phyloP scores from a whole-genome alignment of 2,329 filamentous ascomycete species.

The Rhynchosporium secalis region DNA sequence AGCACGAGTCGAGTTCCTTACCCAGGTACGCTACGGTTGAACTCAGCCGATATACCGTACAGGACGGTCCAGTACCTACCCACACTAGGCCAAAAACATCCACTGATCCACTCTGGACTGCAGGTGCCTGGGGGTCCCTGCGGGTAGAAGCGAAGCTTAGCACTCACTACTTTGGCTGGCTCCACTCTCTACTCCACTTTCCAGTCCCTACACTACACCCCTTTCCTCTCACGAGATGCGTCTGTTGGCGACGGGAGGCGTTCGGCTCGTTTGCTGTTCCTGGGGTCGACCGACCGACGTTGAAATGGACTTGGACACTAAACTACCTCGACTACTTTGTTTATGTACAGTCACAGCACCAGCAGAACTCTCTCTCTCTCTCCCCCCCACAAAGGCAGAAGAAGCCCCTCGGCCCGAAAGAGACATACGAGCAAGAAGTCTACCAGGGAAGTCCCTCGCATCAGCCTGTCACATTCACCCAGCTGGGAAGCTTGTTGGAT shows the following conservation, averaged over 20 bases:
- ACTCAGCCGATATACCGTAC: too few relatives aligned
- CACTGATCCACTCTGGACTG: too few relatives aligned
- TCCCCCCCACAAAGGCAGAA: too few relatives aligned
- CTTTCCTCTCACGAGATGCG: slow-evolving; percentile 18
- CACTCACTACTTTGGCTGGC: too few relatives aligned
- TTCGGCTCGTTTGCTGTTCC: slow-evolving; percentile 5
- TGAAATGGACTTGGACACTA: neutral
- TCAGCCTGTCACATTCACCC: neutral
- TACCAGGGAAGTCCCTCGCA: slow-evolving; percentile 1
- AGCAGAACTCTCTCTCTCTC: neutral
- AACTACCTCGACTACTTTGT: too few relatives aligned
- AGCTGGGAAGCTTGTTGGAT: neutral
- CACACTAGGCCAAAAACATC: too few relatives aligned
- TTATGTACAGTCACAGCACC: too few relatives aligned
- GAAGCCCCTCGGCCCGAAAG: slow-evolving; percentile 18
- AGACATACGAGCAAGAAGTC: slow-evolving; percentile 18
- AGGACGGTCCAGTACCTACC: too few relatives aligned
- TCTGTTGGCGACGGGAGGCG: slow-evolving; percentile 8
- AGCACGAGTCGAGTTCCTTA: too few relatives aligned
- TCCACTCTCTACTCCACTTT: neutral
- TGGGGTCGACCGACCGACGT: slow-evolving; percentile 11
- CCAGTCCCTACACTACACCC: slow-evolving; percentile 6
- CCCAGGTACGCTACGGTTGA: too few relatives aligned
- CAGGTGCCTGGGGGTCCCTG: neutral
- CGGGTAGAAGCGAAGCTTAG: neutral